Conservation (phyloP, 495 filamentous ascomycete genomes). For the Neurospora hispaniola region DNA sequence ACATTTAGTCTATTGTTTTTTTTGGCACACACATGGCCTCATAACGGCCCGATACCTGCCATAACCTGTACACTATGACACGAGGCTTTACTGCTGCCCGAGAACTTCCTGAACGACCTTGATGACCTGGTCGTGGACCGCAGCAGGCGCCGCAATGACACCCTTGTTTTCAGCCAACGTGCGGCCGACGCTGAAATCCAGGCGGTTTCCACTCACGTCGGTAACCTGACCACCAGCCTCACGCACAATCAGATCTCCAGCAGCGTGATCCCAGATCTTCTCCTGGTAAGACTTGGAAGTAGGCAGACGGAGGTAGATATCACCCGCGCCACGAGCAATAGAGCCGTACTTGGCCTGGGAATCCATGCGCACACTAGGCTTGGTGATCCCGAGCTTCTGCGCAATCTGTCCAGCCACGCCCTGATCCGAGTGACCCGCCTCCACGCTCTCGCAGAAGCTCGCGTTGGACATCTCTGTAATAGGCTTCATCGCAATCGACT, state of each 20-base stretch:
- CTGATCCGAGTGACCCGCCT: conserved; percentile 82
- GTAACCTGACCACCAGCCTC: conserved; percentile 91
- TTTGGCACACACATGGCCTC: background rate
- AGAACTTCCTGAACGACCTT: conserved; percentile 75
- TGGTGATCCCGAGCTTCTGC: conserved; percentile 70
- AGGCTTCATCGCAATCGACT: conserved; percentile 65
- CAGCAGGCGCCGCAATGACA: conserved; percentile 75
- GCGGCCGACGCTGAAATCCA: conserved; percentile 80
- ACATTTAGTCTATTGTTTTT: conserved; percentile 6
- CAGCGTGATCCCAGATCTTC: conserved; percentile 99
- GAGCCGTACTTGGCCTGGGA: conserved; percentile 96
- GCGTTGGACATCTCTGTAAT: conserved; percentile 65
- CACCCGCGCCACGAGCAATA: conserved; percentile 89
- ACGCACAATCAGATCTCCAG: conserved; percentile 86
- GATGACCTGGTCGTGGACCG: conserved; percentile 65
- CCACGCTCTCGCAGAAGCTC: conserved; percentile 91
- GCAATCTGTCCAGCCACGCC: conserved; percentile 79
- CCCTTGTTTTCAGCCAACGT: conserved; percentile 85
- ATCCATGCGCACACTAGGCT: conserved; percentile 81
- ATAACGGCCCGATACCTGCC: conserved; percentile 8
- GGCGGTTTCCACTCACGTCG: conserved; percentile 64
- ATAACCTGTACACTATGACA: conserved; percentile 20
- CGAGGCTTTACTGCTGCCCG: conserved; percentile 18
- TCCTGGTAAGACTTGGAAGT: conserved; percentile 80
- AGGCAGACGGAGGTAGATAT: conserved; percentile 86